Conservation (phyloP, 2,329 filamentous ascomycete genomes). For the Sclerotinia borealis region DNA sequence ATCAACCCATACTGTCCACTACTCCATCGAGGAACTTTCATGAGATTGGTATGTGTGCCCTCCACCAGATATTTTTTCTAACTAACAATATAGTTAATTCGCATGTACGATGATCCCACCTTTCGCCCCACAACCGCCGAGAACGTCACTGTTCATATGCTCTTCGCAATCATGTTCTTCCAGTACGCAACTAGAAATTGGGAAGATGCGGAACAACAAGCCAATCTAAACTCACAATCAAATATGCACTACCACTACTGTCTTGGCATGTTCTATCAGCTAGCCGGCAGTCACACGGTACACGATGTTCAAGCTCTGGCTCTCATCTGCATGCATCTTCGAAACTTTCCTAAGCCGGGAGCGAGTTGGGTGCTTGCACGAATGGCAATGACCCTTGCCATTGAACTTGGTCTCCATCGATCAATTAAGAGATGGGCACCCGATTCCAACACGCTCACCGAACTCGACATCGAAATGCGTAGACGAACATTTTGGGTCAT, state of each 20-base stretch:
- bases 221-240: slow-evolving; percentile 55
- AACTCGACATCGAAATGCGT: slow-evolving; percentile 67
- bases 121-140: slow-evolving; percentile 60
- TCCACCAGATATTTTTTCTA: not conserved
- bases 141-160: slow-evolving; percentile 67
- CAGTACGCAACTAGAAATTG: slow-evolving; percentile 69
- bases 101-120: slow-evolving; percentile 63
- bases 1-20: slow-evolving; percentile 68
- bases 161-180: slow-evolving; percentile 71
- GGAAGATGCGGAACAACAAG: slow-evolving; percentile 47
- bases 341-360: slow-evolving; percentile 74
- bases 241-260: slow-evolving; percentile 76
- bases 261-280: slow-evolving; percentile 60
- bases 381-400: slow-evolving; percentile 59
- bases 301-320: slow-evolving; percentile 67
- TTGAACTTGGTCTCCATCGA: slow-evolving; percentile 71
- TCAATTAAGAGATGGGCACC: slow-evolving; percentile 55
- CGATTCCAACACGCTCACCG: slow-evolving; percentile 37
- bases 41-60: slow-evolving; percentile 51
- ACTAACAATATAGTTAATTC: slow-evolving; percentile 43
- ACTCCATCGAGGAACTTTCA: slow-evolving; percentile 69
- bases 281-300: slow-evolving; percentile 56
- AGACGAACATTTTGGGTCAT: slow-evolving; percentile 75
- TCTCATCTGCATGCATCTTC: slow-evolving; percentile 65
- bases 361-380: slow-evolving; percentile 64